Evolutionary conservation across 106 monocot species (phyloP).

Genomic region (Dendrobium chrysotoxum): DNA sequence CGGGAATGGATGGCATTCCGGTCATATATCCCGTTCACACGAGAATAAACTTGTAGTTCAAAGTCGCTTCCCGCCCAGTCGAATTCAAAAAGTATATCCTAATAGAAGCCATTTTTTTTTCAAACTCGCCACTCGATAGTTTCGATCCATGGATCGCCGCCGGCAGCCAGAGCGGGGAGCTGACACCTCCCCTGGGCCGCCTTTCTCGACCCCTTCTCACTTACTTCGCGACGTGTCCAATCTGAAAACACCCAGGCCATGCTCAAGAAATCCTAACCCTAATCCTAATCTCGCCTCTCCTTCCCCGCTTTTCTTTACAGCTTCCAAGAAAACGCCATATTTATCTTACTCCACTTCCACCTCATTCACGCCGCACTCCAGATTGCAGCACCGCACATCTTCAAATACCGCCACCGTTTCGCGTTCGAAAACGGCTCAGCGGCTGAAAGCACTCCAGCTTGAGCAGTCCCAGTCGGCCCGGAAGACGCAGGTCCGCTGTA

Average conservation of each 20-base stretch:
- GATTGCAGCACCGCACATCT: slow-evolving; percentile 9
- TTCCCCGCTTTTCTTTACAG: slow-evolving; percentile 31
- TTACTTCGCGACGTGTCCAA: slow-evolving; percentile 46
- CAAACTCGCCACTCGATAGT: not conserved
- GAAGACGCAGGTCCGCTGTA: slow-evolving; percentile 21
- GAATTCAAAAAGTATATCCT: not conserved
- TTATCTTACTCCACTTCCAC: slow-evolving; percentile 6
- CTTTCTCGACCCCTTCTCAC: slow-evolving; percentile 8
- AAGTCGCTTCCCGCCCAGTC: not conserved
- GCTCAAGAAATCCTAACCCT: slow-evolving; percentile 19
- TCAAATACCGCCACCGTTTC: not conserved
- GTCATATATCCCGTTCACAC: too few relatives aligned
- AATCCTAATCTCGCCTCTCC: slow-evolving; percentile 13
- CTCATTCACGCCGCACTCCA: not conserved
- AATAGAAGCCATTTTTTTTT: not conserved
- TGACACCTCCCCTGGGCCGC: slow-evolving; percentile 7
- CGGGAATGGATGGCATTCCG: too few relatives aligned
- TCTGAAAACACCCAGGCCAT: slow-evolving; percentile 28
- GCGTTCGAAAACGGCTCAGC: slow-evolving; percentile 18
- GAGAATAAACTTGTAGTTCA: too few relatives aligned
- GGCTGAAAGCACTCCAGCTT: slow-evolving; percentile 42
- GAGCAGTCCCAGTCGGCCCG: slow-evolving; percentile 48
- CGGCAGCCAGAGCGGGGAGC: slow-evolving; percentile 11
- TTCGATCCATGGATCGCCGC: slow-evolving; percentile 10
- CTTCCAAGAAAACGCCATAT: slow-evolving; percentile 33